A percentile compares a stretch with the other conserved stretches of the same genome.
Evolutionary conservation across 495 filamentous ascomycete species (phyloP).

Genomic region (Chlorociboria aeruginascens): DNA sequence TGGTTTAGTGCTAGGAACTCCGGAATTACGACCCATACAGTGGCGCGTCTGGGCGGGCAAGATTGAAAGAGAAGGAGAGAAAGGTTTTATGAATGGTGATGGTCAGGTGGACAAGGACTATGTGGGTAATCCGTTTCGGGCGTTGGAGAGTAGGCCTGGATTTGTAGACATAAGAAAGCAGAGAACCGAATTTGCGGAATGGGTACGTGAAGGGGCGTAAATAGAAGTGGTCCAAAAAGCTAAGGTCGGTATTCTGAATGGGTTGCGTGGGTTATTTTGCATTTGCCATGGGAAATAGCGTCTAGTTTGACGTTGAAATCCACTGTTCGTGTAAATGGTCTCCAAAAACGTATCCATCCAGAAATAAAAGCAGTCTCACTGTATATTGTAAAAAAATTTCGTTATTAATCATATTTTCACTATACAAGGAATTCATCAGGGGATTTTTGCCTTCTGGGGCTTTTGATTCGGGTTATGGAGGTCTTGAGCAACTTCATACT

Average conservation of each 20-base stretch:
- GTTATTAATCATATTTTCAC: no score
- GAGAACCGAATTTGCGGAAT: slow-evolving; percentile 64
- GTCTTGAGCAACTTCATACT: background rate
- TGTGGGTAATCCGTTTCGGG: slow-evolving; percentile 36
- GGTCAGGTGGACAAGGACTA: slow-evolving; percentile 42
- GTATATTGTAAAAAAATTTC: no score
- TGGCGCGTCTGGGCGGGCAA: slow-evolving; percentile 78
- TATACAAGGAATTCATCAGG: no score
- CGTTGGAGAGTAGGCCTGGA: slow-evolving; percentile 33
- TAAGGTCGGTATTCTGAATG: slow-evolving; percentile 3
- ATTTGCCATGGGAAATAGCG: background rate
- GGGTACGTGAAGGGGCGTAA: slow-evolving; percentile 37
- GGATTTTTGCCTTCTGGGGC: no score
- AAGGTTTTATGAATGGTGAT: slow-evolving; percentile 57
- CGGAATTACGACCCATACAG: slow-evolving; percentile 61
- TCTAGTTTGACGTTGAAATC: background rate
- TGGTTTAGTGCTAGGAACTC: slow-evolving; percentile 58
- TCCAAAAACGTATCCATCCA: no score
- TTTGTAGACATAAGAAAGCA: slow-evolving; percentile 51
- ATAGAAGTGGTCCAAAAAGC: background rate
- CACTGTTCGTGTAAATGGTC: background rate
- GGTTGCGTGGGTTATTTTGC: background rate
- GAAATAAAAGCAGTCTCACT: no score
- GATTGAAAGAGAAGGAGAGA: slow-evolving; percentile 62
- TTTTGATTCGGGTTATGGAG: no score